Percentiles rank a stretch among this genome's conserved stretches.
Evolutionary conservation across 2,329 filamentous ascomycete genomes (phyloP).

Genomic region (Plenodomus tracheiphilus): DNA sequence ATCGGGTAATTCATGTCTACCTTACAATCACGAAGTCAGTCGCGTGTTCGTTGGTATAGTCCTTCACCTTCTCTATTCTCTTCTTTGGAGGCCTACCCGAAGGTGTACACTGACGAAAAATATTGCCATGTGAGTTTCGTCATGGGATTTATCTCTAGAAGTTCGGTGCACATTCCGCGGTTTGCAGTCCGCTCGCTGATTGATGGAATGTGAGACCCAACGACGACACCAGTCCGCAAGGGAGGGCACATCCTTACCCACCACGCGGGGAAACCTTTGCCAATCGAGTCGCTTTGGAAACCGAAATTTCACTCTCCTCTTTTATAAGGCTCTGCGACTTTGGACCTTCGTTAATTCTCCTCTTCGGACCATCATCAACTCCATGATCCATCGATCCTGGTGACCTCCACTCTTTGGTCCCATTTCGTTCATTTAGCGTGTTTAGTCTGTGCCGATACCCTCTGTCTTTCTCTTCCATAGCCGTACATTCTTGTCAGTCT

Average conservation of each 20-base stretch:
- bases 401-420: slow-evolving; percentile 10
- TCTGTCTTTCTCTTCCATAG: slow-evolving; percentile 6
- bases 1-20: slow-evolving; percentile 12
- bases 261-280: slow-evolving; percentile 18
- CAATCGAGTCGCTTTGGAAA: slow-evolving; percentile 26
- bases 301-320: slow-evolving; percentile 13
- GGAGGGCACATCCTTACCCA: slow-evolving; percentile 24
- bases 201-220: slow-evolving; percentile 33
- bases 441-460: not conserved
- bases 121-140: not conserved
- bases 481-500: slow-evolving; percentile 5
- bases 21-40: slow-evolving; percentile 6
- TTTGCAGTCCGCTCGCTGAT: slow-evolving; percentile 5
- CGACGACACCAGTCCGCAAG: slow-evolving; percentile 34
- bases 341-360: not conserved
- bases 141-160: not conserved
- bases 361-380: not conserved
- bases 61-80: not conserved
- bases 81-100: not conserved
- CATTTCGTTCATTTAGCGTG: slow-evolving; percentile 3
- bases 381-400: not conserved
- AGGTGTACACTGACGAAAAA: not conserved
- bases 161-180: slow-evolving; percentile 1
- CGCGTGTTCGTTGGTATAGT: not conserved
- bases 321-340: not conserved